Evolutionary conservation across 345 rosid species (phyloP).

Genomic region (Citrus australasica): DNA sequence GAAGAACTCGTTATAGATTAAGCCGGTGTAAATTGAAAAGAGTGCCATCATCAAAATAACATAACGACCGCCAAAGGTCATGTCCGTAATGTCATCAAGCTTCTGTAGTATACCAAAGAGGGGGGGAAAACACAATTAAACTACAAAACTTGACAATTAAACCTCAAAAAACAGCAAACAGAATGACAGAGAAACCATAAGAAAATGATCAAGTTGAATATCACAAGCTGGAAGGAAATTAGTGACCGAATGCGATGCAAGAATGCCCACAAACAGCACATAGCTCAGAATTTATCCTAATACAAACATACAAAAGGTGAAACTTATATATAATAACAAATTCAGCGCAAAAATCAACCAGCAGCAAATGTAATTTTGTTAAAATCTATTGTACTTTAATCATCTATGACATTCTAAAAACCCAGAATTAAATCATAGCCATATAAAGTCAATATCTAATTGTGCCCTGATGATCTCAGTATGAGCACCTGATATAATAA

Average conservation of each 20-base stretch:
- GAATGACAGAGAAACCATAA: background rate
- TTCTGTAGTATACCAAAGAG: constrained; percentile 52
- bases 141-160: background rate
- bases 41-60: constrained; percentile 91
- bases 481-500: background rate
- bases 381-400: background rate
- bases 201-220: background rate
- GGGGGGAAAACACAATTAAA: background rate
- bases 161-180: background rate
- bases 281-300: background rate
- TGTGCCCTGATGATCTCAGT: background rate
- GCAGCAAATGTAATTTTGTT: background rate
- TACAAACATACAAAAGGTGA: background rate
- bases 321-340: background rate
- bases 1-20: constrained; percentile 96
- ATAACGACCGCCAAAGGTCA: constrained; percentile 98
- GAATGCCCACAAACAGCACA: background rate
- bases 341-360: background rate
- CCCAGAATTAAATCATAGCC: background rate
- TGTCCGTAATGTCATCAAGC: constrained; percentile 92
- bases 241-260: background rate
- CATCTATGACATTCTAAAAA: background rate
- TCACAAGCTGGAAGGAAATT: background rate
- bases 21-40: constrained; percentile 91
- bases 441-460: background rate